phyloP scores from a whole-genome alignment of 2,329 filamentous ascomycete species.

The Neobulgaria alba region DNA sequence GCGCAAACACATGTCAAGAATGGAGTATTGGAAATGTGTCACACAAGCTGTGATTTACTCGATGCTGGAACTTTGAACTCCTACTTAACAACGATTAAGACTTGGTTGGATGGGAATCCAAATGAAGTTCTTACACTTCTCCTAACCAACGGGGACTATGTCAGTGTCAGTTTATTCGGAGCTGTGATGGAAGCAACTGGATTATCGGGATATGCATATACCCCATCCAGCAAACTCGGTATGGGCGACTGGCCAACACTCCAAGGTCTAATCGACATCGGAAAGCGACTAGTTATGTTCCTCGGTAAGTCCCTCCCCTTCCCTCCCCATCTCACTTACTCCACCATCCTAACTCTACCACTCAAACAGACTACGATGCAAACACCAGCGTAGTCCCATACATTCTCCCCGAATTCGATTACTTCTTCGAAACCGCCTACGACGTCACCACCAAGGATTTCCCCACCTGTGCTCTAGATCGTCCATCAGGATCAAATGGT shows the following conservation, averaged over 20 bases:
- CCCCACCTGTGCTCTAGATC: conserved; percentile 56
- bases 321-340: conserved; percentile 1
- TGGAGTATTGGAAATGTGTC: conserved; percentile 32
- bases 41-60: conserved; percentile 51
- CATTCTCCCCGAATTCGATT: conserved; percentile 54
- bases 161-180: conserved; percentile 46
- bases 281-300: conserved; percentile 61
- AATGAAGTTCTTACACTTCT: conserved; percentile 55
- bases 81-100: conserved; percentile 48
- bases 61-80: conserved; percentile 47
- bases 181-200: conserved; percentile 18
- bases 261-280: conserved; percentile 51
- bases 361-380: conserved; percentile 15
- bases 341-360: no score
- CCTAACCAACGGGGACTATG: conserved; percentile 54
- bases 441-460: conserved; percentile 47
- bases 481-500: conserved; percentile 41
- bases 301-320: conserved; percentile 41
- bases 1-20: conserved; percentile 37
- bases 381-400: conserved; percentile 39
- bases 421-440: conserved; percentile 67
- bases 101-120: conserved; percentile 49
- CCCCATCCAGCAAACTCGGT: conserved; percentile 16
- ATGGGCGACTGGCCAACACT: conserved; percentile 55
- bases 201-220: conserved; percentile 22